Percentiles rank a stretch among this genome's conserved stretches.
These are phyloP conservation scores for Psilocybe cubensis DNA, from an alignment of 768 basidiomycete genomes.

Conservation along the genomic window DNA sequence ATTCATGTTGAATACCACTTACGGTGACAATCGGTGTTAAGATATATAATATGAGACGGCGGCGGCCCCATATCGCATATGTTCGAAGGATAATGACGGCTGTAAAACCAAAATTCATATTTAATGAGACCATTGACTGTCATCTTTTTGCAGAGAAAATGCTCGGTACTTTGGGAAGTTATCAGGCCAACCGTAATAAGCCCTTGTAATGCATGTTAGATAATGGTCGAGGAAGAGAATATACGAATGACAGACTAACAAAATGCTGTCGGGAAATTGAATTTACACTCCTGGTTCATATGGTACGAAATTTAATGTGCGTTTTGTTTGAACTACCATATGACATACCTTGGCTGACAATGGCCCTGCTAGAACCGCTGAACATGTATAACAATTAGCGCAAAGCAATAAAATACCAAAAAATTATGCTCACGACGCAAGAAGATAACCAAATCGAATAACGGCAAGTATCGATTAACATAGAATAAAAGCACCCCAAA, in stretches of 20 bases:
- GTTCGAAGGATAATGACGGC: constrained; percentile 4
- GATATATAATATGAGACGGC: constrained; percentile 1
- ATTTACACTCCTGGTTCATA: constrained; percentile 1
- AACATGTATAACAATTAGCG: not conserved
- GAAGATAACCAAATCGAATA: constrained; percentile 2
- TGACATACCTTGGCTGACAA: not conserved
- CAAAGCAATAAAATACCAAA: not conserved
- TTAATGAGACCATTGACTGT: not conserved
- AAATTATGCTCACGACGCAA: not conserved
- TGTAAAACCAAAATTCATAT: not conserved
- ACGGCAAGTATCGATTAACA: constrained; percentile 11
- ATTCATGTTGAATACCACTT: not conserved
- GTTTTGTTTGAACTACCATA: not conserved
- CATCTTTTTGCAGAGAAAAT: not conserved
- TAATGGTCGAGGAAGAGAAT: not conserved
- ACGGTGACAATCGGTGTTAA: not conserved
- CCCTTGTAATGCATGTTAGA: not conserved
- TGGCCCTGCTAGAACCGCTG: not conserved
- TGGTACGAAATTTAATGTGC: not conserved
- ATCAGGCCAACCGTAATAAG: not conserved
- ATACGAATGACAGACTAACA: not conserved
- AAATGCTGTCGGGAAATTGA: not conserved
- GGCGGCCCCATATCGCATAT: constrained; percentile 6
- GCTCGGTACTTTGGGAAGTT: not conserved
- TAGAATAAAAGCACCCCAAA: constrained; percentile 10